Percentiles rank a stretch among this genome's conserved stretches.
These are phyloP conservation scores for Pleurotus djamor DNA, from an alignment of 768 basidiomycete genomes.

Conservation along the genomic window DNA sequence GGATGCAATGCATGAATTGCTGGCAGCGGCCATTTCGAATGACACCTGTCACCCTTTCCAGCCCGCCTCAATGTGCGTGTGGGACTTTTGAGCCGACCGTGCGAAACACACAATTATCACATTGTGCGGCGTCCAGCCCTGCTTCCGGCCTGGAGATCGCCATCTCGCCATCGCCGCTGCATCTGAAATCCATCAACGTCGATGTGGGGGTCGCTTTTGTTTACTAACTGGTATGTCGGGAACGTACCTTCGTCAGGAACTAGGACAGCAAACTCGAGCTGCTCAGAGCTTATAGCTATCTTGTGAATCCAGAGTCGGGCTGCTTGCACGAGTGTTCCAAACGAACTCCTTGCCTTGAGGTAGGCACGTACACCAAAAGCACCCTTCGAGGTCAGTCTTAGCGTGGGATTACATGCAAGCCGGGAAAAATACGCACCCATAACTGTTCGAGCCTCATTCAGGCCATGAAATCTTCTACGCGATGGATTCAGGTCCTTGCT, in stretches of 20 bases:
- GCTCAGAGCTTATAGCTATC: background rate
- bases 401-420: background rate
- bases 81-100: conserved; percentile 1
- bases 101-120: background rate
- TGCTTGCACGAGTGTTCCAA: background rate
- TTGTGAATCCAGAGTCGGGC: background rate
- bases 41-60: background rate
- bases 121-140: no score
- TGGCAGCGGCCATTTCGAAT: conserved; percentile 5
- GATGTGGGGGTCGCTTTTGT: background rate
- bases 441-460: background rate
- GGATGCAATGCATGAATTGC: background rate
- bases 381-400: background rate
- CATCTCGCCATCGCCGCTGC: background rate
- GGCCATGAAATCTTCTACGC: no score
- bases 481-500: no score
- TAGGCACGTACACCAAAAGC: background rate
- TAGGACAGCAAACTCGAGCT: background rate
- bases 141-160: background rate
- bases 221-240: background rate
- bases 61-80: background rate
- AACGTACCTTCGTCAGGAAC: background rate
- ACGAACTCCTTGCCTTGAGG: background rate
- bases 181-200: background rate
- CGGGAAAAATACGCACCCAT: no score